Evolutionary conservation across 495 filamentous ascomycete species (phyloP), one percentile per base, ranked within the genome.

Genomic region (Aspergillus nidulans): DNA sequence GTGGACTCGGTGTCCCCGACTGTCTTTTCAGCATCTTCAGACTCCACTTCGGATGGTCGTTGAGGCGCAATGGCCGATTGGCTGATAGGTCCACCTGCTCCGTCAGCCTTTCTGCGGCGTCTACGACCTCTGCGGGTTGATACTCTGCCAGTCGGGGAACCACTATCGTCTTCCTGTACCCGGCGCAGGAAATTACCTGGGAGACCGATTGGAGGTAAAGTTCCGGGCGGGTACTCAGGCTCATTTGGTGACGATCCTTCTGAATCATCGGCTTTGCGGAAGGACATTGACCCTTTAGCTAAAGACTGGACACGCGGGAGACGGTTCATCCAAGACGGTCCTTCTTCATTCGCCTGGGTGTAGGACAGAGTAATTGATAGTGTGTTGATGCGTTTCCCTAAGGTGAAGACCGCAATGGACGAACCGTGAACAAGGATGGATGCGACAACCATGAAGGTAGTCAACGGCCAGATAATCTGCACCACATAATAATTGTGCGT

Each of bases 351-450:
- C 52, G 87, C 91, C 60, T 82, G 77, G 0, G 95, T 97, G 73
- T 96, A 97, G 0, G 95, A 97, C 78, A 97, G 87, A 12, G 94
- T 96, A 46, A 99, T 80, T 10, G 89, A 90, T 56, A 99, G 77
- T 2, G 95, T 97, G 71, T 99, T 97, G 79, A 99, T 97, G 44
- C 87, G 94, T 69, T 97, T 99, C 45, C 95, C 95, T 7, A 99
- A 82, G 0, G 95, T 97, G 65, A 99, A 99, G 12, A 99, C 95
- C 8, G 95, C 95, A 66, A 99, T 90, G 0, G 95, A 99, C 24
- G 92, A 97, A 7, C 95, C 95, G 66, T 99, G 95, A 4, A 99
- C 91, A 48, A 97, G 66, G 57, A 99, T 99, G 6, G 95, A 97
- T 5, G 87, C 79, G 38, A 99, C 89, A 47, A 99, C 91, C 63